These are phyloP conservation scores for Fusarium sp. DNA, from an alignment of 2,329 filamentous ascomycete species.

Conservation along the genomic window DNA sequence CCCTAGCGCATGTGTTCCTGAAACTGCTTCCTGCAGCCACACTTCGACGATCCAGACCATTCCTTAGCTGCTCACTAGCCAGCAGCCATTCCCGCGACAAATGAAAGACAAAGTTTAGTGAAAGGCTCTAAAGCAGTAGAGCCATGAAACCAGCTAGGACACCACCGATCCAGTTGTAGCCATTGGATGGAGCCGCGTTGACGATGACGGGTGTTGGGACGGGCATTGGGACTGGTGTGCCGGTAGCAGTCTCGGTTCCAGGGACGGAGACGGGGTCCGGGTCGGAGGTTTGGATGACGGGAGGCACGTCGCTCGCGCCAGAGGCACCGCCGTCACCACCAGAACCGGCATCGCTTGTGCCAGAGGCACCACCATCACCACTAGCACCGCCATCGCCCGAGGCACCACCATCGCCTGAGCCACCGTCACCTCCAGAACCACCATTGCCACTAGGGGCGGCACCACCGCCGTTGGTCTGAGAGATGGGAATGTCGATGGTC, in stretches of 20 bases:
- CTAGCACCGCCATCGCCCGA: not conserved
- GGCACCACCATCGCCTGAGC: not conserved
- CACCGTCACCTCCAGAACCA: not conserved
- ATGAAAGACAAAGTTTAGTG: not conserved
- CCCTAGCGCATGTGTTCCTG: not conserved
- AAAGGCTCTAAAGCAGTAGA: constrained; percentile 23
- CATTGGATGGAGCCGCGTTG: constrained; percentile 31
- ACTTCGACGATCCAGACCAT: not conserved
- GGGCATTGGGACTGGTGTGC: constrained; percentile 9
- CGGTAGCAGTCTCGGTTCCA: not conserved
- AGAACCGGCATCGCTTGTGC: constrained; percentile 7
- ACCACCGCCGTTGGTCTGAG: not conserved
- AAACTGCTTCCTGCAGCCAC: not conserved
- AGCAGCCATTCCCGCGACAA: not conserved
- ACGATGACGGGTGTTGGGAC: constrained; percentile 21
- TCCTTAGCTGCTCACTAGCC: not conserved
- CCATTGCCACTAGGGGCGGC: not conserved
- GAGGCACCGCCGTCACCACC: too few relatives aligned
- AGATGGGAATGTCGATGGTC: not conserved
- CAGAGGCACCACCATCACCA: not conserved
- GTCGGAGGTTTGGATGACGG: constrained; percentile 1
- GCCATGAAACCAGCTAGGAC: constrained; percentile 38
- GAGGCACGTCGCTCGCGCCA: not conserved
- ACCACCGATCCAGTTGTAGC: constrained; percentile 30
- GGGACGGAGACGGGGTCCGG: not conserved